These are phyloP conservation scores for Citrus mangshanensis DNA, from an alignment of 345 rosid genomes.

Conservation along the genomic window DNA sequence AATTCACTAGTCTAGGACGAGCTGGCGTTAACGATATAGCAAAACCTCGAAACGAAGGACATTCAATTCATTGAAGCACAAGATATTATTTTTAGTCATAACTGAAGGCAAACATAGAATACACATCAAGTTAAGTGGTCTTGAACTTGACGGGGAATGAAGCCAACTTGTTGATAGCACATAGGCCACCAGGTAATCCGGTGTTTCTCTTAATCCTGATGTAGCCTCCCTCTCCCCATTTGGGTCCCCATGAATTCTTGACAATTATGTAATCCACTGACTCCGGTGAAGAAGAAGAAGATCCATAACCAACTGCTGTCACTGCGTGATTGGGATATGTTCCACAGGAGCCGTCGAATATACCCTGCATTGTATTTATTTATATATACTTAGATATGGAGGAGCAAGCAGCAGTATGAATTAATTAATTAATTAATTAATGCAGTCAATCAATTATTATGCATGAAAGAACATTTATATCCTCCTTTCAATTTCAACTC, in stretches of 20 bases:
- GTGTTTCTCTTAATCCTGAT: slow-evolving; percentile 39
- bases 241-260: slow-evolving; percentile 46
- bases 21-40: too few species aligned
- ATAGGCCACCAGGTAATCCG: slow-evolving; percentile 30
- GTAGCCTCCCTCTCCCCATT: slow-evolving; percentile 42
- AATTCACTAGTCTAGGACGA: too few species aligned
- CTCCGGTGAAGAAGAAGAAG: slow-evolving; percentile 1
- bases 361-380: slow-evolving; percentile 18
- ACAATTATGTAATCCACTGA: slow-evolving; percentile 28
- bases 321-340: slow-evolving; percentile 35
- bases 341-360: slow-evolving; percentile 34
- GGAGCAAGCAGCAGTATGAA: neutral
- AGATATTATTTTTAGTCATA: too few species aligned
- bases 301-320: slow-evolving; percentile 42
- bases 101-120: too few species aligned
- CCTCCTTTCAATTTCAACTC: neutral
- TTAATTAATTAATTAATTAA: too few species aligned
- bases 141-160: slow-evolving; percentile 21
- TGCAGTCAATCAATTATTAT: neutral
- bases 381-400: neutral
- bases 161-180: slow-evolving; percentile 43
- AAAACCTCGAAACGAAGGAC: too few species aligned
- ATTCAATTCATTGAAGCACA: too few species aligned
- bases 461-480: neutral
- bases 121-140: neutral